Percentiles rank a stretch among this genome's conserved stretches.
Evolutionary conservation across 2,329 filamentous ascomycete genomes (phyloP).

Genomic region (Rutstroemia sp.): DNA sequence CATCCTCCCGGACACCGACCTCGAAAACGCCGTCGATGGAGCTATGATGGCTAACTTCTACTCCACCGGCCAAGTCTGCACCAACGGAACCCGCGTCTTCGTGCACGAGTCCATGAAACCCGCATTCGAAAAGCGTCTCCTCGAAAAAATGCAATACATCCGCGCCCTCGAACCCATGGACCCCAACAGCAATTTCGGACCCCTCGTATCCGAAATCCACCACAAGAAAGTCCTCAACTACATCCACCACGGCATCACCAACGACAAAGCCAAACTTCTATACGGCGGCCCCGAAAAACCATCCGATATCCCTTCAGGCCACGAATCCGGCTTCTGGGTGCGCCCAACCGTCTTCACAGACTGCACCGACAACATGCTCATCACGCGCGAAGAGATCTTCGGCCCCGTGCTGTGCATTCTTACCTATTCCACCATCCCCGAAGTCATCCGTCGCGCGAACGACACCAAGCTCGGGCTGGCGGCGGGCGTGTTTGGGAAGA

Average conservation of each 20-base stretch:
- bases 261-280: constrained; percentile 66
- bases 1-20: constrained; percentile 70
- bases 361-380: constrained; percentile 75
- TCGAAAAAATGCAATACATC: constrained; percentile 63
- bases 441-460: constrained; percentile 68
- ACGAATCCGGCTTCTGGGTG: constrained; percentile 69
- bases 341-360: constrained; percentile 78
- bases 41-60: constrained; percentile 95
- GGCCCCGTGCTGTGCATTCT: constrained; percentile 81
- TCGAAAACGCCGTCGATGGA: constrained; percentile 76
- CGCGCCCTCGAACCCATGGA: constrained; percentile 69
- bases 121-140: constrained; percentile 59
- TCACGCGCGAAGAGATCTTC: constrained; percentile 79
- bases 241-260: constrained; percentile 66
- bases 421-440: constrained; percentile 61
- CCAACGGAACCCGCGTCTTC: constrained; percentile 85
- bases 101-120: constrained; percentile 59
- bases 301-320: constrained; percentile 28
- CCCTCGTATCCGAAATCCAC: constrained; percentile 68
- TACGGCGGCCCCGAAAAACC: constrained; percentile 61
- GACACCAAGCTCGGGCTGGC: constrained; percentile 71
- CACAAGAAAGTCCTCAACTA: constrained; percentile 72
- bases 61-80: constrained; percentile 86
- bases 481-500: constrained; percentile 73
- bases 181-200: constrained; percentile 71